Evolutionary conservation across 257 asterid species (phyloP).

Genomic region (Ilex aquifolium): DNA sequence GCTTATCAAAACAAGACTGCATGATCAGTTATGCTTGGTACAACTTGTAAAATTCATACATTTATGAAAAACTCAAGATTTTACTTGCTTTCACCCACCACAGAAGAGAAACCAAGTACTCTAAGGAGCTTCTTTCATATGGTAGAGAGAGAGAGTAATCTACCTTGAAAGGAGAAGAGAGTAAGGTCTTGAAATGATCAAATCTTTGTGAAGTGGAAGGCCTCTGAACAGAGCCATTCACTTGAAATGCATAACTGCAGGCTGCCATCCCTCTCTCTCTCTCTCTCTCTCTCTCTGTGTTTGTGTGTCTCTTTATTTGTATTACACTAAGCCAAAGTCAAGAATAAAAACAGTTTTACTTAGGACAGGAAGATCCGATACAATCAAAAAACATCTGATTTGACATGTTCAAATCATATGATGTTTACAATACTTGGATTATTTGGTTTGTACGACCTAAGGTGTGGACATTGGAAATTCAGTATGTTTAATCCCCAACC

Average conservation of each 20-base stretch:
- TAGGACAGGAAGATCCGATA: too few species aligned
- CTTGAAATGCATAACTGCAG: slow-evolving; percentile 11
- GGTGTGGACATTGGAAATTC: too few species aligned
- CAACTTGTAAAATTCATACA: neutral
- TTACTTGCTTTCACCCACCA: neutral
- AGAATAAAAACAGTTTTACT: too few species aligned
- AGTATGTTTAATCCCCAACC: too few species aligned
- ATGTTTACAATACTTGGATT: too few species aligned
- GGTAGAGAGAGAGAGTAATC: neutral
- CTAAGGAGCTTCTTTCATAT: too few species aligned
- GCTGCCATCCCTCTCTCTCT: slow-evolving; percentile 14
- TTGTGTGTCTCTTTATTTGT: too few species aligned
- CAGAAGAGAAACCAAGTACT: neutral
- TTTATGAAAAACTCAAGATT: neutral
- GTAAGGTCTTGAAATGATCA: slow-evolving; percentile 9
- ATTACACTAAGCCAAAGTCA: too few species aligned
- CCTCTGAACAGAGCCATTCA: slow-evolving; percentile 13
- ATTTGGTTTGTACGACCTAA: too few species aligned
- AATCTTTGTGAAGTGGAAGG: slow-evolving; percentile 16
- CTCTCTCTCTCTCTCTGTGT: neutral
- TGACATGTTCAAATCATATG: too few species aligned
- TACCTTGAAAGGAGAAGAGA: slow-evolving; percentile 20
- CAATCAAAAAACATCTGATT: too few species aligned
- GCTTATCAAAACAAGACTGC: neutral
- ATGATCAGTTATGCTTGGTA: neutral